Conservation (phyloP, 1,284 basidiomycete species). For the Xerocomus nothofagi region DNA sequence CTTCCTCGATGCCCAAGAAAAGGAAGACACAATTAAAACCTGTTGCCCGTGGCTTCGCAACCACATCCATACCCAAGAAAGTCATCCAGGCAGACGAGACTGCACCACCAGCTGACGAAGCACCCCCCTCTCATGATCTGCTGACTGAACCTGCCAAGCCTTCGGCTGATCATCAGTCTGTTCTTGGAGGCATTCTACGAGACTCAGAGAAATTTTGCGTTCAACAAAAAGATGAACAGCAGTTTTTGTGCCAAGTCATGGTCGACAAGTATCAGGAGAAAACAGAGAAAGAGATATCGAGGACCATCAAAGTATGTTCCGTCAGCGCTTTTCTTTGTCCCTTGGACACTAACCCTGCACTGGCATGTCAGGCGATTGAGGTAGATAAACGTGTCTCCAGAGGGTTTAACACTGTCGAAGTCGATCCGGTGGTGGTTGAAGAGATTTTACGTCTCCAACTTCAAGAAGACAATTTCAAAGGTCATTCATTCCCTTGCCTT, state of each 20-base stretch:
- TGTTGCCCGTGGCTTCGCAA: constrained; percentile 77
- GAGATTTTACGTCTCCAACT: constrained; percentile 56
- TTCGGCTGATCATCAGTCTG: constrained; percentile 1
- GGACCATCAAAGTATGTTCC: constrained; percentile 50
- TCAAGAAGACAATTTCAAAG: constrained; percentile 33
- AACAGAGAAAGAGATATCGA: constrained; percentile 83
- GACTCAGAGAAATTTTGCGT: constrained; percentile 36
- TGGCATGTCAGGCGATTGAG: constrained; percentile 65
- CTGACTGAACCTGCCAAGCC: constrained; percentile 8
- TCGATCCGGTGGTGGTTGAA: constrained; percentile 62
- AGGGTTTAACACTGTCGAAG: constrained; percentile 61
- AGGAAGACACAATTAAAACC: constrained; percentile 84
- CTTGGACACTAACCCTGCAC: constrained; percentile 3
- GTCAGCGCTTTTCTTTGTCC: neutral
- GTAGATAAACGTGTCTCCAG: constrained; percentile 79
- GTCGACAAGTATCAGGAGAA: constrained; percentile 87
- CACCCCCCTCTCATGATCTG: constrained; percentile 4
- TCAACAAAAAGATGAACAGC: constrained; percentile 50
- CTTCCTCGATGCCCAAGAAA: constrained; percentile 73
- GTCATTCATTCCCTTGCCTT: constrained; percentile 6
- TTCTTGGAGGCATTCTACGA: constrained; percentile 8
- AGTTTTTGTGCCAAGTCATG: constrained; percentile 55
- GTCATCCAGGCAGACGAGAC: constrained; percentile 38
- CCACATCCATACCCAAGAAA: constrained; percentile 88
- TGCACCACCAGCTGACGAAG: constrained; percentile 15